Evolutionary conservation across 306 rosid species (phyloP), one percentile per base, ranked within the genome.

Genomic region (Sechiopsis laciniata): DNA sequence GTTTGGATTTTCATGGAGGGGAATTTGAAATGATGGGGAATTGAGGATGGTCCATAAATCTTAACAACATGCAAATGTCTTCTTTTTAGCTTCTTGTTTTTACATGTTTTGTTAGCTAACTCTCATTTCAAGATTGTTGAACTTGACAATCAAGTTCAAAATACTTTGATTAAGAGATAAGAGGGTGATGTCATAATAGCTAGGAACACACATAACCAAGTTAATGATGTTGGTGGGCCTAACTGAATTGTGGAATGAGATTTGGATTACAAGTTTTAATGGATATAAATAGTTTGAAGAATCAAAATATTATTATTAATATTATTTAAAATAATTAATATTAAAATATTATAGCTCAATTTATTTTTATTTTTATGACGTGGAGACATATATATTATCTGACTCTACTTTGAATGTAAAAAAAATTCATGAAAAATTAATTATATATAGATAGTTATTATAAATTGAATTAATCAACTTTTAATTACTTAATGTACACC

Each of bases 51-150:
- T 45, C 55, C 17, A 40, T 10, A 66, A 66, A 19, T 66, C 55
- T n/a, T 42, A 66, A 66, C 72, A 10, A 66, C 72, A 68, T 46
- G 73, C 73, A 48, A 20, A 68, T 68, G 73, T 68, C 73, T 48
- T 68, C 56, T 20, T 21, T 11, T 12, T 29, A 42, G 35, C 51
- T 63, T 35, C 71, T 66, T 66, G 72, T 66, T 66, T 10, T 45
- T 66, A 66, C 72, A 0, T 45, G 72, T 5, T 66, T 66, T 42
- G 72, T 17, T 66, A 42, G 55, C 2, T 29, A 66, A 42, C 72
- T 45, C 54, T 66, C 8, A 42, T 66, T 19, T 42, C n/a, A 11
- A 65, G 3, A 42, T 9, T 40, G 10, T 42, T 17, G 2, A 42
- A 65, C 54, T 46, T 46, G 37, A 15, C 6, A 13, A 67, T 21